These are phyloP conservation scores for Pythium pectinolyticum DNA, from an alignment of 352 stramenopile species.

Conservation along the genomic window DNA sequence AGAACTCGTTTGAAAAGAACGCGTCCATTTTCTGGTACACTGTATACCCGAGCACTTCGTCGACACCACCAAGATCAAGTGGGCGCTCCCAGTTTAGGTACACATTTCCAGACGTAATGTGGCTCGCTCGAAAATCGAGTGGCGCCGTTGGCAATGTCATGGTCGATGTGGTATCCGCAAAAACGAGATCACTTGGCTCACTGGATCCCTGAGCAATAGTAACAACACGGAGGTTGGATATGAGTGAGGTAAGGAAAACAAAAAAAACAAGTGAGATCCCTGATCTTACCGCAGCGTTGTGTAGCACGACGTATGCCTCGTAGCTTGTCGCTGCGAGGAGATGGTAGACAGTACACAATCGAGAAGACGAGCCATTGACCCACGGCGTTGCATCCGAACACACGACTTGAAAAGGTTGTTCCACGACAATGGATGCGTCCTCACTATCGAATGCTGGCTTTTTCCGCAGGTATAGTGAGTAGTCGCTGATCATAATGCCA, in stretches of 20 bases:
- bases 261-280: no score
- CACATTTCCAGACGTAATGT: slow-evolving; percentile 55
- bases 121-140: slow-evolving; percentile 33
- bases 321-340: slow-evolving; percentile 43
- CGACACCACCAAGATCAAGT: slow-evolving; percentile 44
- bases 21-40: slow-evolving; percentile 42
- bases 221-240: not conserved
- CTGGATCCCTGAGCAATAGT: slow-evolving; percentile 35
- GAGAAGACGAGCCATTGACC: not conserved
- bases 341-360: slow-evolving; percentile 39
- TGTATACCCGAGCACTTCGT: slow-evolving; percentile 48
- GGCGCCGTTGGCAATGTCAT: slow-evolving; percentile 47
- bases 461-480: slow-evolving; percentile 38
- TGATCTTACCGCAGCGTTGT: slow-evolving; percentile 44
- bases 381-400: slow-evolving; percentile 20
- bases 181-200: slow-evolving; percentile 12
- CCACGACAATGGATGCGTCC: not conserved
- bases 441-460: not conserved
- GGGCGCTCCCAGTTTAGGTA: slow-evolving; percentile 51
- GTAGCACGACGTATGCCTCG: slow-evolving; percentile 43
- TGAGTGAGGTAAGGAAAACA: not conserved
- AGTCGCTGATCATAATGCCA: slow-evolving; percentile 35
- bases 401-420: slow-evolving; percentile 20
- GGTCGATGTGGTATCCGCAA: slow-evolving; percentile 29
- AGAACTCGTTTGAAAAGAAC: slow-evolving; percentile 28